These are phyloP conservation scores for Apophysomyces trapeziformis DNA, from an alignment of 371 early-diverging fungal genomes.

Conservation along the genomic window DNA sequence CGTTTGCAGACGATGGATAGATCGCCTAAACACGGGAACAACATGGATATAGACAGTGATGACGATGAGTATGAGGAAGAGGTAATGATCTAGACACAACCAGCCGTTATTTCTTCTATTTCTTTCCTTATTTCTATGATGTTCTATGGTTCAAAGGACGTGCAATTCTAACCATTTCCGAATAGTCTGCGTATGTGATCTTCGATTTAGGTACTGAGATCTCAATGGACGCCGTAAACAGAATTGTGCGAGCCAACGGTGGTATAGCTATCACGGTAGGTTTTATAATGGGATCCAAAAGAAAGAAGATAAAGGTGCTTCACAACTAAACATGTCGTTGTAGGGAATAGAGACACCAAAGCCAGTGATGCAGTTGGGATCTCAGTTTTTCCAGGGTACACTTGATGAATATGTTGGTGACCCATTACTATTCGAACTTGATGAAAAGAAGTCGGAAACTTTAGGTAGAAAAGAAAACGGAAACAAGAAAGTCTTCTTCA, in stretches of 20 bases:
- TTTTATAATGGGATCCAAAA: background rate
- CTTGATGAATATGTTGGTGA: conserved; percentile 9
- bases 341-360: conserved; percentile 2
- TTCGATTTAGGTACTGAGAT: conserved; percentile 7
- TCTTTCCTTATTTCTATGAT: no score
- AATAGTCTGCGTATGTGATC: background rate
- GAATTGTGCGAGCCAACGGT: conserved; percentile 1
- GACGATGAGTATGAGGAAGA: conserved; percentile 6
- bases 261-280: conserved; percentile 4
- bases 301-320: no score
- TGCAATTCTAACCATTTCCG: background rate
- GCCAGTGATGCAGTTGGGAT: conserved; percentile 2
- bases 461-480: background rate
- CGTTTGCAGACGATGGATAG: background rate
- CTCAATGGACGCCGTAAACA: background rate
- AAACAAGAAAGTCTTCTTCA: background rate
- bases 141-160: background rate
- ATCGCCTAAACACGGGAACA: background rate
- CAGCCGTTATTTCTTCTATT: no score
- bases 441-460: conserved; percentile 3
- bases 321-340: background rate
- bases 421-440: conserved; percentile 12
- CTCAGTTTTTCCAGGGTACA: background rate
- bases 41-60: background rate
- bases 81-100: background rate